A percentile compares a stretch with the other conserved stretches of the same genome.
Evolutionary conservation across 331 rosid genomes (phyloP).

Genomic region (Acacia concinna): DNA sequence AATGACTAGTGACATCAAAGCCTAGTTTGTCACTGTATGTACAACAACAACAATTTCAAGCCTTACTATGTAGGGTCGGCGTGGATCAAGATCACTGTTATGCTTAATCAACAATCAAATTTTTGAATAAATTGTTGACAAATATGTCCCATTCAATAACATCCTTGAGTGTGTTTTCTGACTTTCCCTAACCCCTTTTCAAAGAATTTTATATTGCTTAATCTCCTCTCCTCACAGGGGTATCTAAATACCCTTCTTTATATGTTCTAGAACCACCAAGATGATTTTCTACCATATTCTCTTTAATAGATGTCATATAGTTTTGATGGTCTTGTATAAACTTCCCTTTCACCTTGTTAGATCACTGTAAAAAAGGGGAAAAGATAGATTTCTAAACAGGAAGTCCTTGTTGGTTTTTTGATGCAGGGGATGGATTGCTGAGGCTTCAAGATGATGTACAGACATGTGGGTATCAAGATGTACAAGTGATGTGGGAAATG

Average conservation of each 20-base stretch:
- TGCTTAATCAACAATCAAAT: too few relatives aligned
- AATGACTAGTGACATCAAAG: not conserved
- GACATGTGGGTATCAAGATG: slow-evolving; percentile 80
- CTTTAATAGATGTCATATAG: too few relatives aligned
- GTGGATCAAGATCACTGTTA: not conserved
- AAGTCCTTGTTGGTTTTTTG: slow-evolving; percentile 6
- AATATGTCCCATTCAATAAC: not conserved
- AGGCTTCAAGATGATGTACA: slow-evolving; percentile 79
- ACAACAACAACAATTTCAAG: not conserved
- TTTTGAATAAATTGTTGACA: too few relatives aligned
- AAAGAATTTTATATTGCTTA: too few relatives aligned
- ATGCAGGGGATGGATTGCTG: slow-evolving; percentile 66
- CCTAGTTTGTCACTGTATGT: not conserved
- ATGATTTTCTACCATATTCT: too few relatives aligned
- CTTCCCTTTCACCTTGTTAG: not conserved
- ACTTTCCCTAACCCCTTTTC: too few relatives aligned
- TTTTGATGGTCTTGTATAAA: not conserved
- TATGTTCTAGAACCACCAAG: too few relatives aligned
- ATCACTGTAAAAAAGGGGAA: too few relatives aligned
- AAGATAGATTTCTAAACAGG: not conserved
- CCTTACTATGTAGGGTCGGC: not conserved
- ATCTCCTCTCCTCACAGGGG: not conserved
- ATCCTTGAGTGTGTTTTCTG: too few relatives aligned
- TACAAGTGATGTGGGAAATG: slow-evolving; percentile 96
- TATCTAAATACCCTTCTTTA: not conserved